Evolutionary conservation across 2,329 filamentous ascomycete genomes (phyloP).

Genomic region (Aspergillus sp.): DNA sequence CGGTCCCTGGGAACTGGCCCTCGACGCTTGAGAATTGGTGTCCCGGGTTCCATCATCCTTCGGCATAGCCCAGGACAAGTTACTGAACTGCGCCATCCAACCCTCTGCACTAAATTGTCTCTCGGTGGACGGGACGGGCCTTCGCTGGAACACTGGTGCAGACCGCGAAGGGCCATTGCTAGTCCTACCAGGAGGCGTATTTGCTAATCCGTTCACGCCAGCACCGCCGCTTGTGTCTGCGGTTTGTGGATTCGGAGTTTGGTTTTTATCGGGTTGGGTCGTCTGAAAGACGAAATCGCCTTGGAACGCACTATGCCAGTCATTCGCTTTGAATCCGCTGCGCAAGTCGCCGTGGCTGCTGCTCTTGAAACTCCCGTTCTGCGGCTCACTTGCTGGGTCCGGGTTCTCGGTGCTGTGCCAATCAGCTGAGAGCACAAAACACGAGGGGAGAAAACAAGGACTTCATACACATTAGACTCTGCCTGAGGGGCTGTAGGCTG

Average conservation of each 20-base stretch:
- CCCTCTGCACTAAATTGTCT: conserved; percentile 30
- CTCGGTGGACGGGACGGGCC: conserved; percentile 22
- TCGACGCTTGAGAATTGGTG: conserved; percentile 17
- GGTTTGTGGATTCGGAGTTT: conserved; percentile 11
- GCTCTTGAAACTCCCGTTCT: conserved; percentile 19
- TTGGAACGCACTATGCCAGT: conserved; percentile 32
- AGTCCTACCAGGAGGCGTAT: conserved; percentile 3
- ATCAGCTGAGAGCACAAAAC: conserved; percentile 7
- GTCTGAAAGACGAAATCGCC: conserved; percentile 27
- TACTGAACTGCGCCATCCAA: conserved; percentile 30
- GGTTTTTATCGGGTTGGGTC: conserved; percentile 16
- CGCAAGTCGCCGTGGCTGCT: conserved; percentile 25
- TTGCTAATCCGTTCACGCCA: conserved; percentile 14
- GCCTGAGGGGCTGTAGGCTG: conserved; percentile 1
- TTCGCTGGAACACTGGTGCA: conserved; percentile 13
- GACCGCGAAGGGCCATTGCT: conserved; percentile 1
- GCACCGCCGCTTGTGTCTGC: too few species aligned
- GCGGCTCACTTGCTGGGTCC: conserved; percentile 3
- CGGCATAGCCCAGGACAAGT: conserved; percentile 24
- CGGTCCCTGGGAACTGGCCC: conserved; percentile 17
- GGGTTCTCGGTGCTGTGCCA: conserved; percentile 5
- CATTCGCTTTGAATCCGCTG: conserved; percentile 33
- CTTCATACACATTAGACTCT: conserved; percentile 4
- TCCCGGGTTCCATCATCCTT: conserved; percentile 18
- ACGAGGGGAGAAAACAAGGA: conserved; percentile 3